A percentile compares a stretch with the other conserved stretches of the same genome.
Evolutionary conservation across 768 basidiomycete genomes (phyloP).

Genomic region (Trametes meyenii): DNA sequence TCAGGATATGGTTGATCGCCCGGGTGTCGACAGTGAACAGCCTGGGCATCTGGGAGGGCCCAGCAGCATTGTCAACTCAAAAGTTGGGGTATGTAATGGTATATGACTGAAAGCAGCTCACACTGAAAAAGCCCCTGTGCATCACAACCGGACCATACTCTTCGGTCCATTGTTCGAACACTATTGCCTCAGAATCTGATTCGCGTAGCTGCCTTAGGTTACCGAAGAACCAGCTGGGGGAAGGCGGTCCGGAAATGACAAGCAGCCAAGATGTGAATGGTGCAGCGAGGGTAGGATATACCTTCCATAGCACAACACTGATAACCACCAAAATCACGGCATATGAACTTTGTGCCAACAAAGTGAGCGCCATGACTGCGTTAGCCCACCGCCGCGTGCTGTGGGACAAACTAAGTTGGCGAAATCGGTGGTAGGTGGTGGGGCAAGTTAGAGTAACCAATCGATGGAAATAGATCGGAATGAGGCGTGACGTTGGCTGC

Average conservation of each 20-base stretch:
- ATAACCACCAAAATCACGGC: background rate
- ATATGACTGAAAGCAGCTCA: background rate
- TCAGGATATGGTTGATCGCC: constrained; percentile 68
- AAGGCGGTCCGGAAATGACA: background rate
- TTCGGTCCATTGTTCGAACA: background rate
- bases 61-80: background rate
- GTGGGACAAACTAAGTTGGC: too few species aligned
- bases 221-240: constrained; percentile 8
- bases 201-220: background rate
- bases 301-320: background rate
- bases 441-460: too few species aligned
- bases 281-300: background rate
- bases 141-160: background rate
- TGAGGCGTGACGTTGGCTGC: too few species aligned
- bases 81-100: too few species aligned
- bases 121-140: constrained; percentile 11
- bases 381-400: too few species aligned
- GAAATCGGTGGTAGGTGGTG: too few species aligned
- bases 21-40: constrained; percentile 49
- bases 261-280: constrained; percentile 6
- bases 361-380: background rate
- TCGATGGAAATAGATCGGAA: too few species aligned
- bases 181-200: background rate
- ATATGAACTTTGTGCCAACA: background rate
- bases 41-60: constrained; percentile 4